A percentile compares a stretch with the other conserved stretches of the same genome.
phyloP scores from a whole-genome alignment of 768 basidiomycete genomes.

The Astraeus odoratus region DNA sequence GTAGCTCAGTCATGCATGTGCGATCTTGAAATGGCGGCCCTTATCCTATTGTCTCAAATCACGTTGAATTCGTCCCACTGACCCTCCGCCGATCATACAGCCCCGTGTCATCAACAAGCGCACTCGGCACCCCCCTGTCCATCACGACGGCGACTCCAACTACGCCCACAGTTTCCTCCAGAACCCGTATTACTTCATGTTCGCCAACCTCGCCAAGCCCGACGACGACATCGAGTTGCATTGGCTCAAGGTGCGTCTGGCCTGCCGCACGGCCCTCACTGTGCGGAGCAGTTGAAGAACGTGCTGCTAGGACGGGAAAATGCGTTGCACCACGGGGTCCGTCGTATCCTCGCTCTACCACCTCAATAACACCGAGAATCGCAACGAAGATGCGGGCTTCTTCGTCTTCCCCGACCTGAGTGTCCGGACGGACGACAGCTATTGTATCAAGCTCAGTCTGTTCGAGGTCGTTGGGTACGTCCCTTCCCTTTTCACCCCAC shows the following conservation, averaged over 20 bases:
- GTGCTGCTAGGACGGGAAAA: slow-evolving; percentile 92
- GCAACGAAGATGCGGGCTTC: slow-evolving; percentile 73
- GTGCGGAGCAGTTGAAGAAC: too few species aligned
- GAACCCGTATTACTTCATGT: slow-evolving; percentile 96
- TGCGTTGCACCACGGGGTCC: slow-evolving; percentile 84
- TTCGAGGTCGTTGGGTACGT: slow-evolving; percentile 92
- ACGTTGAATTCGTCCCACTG: slow-evolving; percentile 92
- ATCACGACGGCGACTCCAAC: slow-evolving; percentile 27
- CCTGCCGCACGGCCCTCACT: background rate
- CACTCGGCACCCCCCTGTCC: slow-evolving; percentile 25
- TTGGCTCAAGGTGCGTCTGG: slow-evolving; percentile 62
- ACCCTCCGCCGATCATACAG: slow-evolving; percentile 96
- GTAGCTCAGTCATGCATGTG: too few species aligned
- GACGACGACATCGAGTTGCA: slow-evolving; percentile 88
- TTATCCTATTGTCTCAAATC: too few species aligned
- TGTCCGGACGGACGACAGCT: slow-evolving; percentile 88
- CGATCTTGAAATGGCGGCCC: too few species aligned
- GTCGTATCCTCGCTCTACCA: slow-evolving; percentile 90
- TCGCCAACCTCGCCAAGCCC: slow-evolving; percentile 81
- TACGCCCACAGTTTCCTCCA: slow-evolving; percentile 66
- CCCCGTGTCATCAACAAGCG: slow-evolving; percentile 75
- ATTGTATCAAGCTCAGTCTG: slow-evolving; percentile 60
- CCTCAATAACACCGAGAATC: slow-evolving; percentile 67
- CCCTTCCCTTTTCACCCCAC: background rate
- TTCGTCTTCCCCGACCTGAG: slow-evolving; percentile 96